phyloP scores from a whole-genome alignment of 2,329 filamentous ascomycete genomes.

The Stemphylium lycopersici region DNA sequence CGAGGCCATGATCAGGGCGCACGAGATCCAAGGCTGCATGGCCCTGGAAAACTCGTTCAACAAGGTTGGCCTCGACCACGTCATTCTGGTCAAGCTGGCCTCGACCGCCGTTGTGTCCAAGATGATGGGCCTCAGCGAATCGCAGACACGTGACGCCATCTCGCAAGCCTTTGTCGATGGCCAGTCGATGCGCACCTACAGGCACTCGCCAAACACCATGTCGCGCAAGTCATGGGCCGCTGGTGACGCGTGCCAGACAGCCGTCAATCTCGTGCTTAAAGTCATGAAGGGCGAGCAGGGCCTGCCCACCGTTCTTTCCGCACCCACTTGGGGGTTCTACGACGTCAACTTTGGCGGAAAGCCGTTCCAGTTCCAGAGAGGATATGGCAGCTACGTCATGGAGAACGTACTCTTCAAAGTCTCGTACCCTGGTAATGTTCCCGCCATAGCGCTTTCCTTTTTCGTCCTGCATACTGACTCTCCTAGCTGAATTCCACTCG shows the following conservation, averaged over 20 bases:
- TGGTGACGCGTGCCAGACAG: conserved; percentile 95
- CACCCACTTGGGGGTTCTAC: conserved; percentile 97
- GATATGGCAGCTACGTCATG: conserved; percentile 99
- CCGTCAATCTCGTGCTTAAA: conserved; percentile 89
- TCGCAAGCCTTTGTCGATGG: conserved; percentile 98
- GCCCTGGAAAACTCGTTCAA: conserved; percentile 98
- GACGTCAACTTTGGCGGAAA: conserved; percentile 97
- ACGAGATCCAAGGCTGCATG: conserved; percentile 97
- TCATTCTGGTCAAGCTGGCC: conserved; percentile 97
- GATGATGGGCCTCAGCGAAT: conserved; percentile 87
- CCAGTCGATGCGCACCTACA: conserved; percentile 93
- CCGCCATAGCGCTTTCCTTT: background rate
- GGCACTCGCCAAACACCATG: conserved; percentile 99
- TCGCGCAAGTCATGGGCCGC: conserved; percentile 99
- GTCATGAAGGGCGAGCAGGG: conserved; percentile 90
- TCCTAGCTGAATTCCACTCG: conserved; percentile 87
- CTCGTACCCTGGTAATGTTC: conserved; percentile 81
- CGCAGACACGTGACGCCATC: conserved; percentile 92
- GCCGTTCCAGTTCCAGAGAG: conserved; percentile 88
- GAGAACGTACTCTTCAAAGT: conserved; percentile 99
- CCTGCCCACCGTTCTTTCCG: conserved; percentile 89
- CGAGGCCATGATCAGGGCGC: conserved; percentile 98
- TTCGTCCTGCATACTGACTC: conserved; percentile 3
- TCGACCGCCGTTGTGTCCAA: conserved; percentile 93
- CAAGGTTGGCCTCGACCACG: conserved; percentile 97